phyloP scores from a whole-genome alignment of 108 stramenopile genomes.

The Nitzschia sp. region DNA sequence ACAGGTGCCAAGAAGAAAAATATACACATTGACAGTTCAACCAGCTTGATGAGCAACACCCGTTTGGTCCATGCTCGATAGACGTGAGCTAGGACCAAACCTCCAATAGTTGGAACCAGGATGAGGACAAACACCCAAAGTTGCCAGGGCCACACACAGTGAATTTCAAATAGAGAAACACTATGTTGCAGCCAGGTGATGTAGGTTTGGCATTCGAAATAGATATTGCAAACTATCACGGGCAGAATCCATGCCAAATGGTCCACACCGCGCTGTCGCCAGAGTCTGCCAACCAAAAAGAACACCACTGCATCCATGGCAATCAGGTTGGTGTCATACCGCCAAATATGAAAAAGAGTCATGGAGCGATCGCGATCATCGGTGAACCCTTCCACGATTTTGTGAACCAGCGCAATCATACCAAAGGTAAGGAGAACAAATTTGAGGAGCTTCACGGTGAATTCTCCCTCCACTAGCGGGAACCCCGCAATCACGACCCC shows the following conservation, averaged over 20 bases:
- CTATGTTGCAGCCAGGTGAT: slow-evolving; percentile 68
- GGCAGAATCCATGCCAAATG: slow-evolving; percentile 50
- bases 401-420: slow-evolving; percentile 45
- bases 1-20: slow-evolving; percentile 49
- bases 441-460: slow-evolving; percentile 55
- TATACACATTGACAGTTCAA: slow-evolving; percentile 21
- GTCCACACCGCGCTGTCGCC: slow-evolving; percentile 49
- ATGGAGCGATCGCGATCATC: slow-evolving; percentile 46
- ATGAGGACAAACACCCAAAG: slow-evolving; percentile 57
- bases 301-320: slow-evolving; percentile 57
- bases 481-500: slow-evolving; percentile 2
- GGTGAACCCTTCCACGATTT: slow-evolving; percentile 28
- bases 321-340: slow-evolving; percentile 58
- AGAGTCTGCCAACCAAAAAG: slow-evolving; percentile 68
- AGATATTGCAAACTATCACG: slow-evolving; percentile 39
- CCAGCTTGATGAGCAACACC: slow-evolving; percentile 37
- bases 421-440: slow-evolving; percentile 43
- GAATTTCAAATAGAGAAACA: slow-evolving; percentile 65
- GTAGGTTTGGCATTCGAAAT: slow-evolving; percentile 43
- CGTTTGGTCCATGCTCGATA: slow-evolving; percentile 27
- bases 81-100: slow-evolving; percentile 39
- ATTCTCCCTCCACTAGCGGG: slow-evolving; percentile 26
- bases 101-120: slow-evolving; percentile 37
- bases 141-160: slow-evolving; percentile 68
- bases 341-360: slow-evolving; percentile 42